A percentile compares a stretch with the other conserved stretches of the same genome.
phyloP scores from a whole-genome alignment of 2,329 filamentous ascomycete genomes.

The Fusarium poae region DNA sequence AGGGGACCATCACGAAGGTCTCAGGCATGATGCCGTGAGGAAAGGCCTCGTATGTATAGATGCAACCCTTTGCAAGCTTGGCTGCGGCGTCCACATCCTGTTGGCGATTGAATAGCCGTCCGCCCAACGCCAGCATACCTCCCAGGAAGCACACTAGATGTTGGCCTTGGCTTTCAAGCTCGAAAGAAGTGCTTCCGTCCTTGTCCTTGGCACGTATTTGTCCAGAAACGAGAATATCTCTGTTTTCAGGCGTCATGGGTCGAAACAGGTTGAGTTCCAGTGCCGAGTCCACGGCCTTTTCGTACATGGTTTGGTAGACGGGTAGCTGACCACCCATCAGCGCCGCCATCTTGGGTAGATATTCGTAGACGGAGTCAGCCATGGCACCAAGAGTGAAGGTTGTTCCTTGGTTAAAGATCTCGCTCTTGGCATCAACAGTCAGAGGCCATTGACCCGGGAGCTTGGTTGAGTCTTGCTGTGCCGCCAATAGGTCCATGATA shows the following conservation, averaged over 20 bases:
- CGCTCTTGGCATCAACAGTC: slow-evolving; percentile 42
- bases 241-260: slow-evolving; percentile 68
- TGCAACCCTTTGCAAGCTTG: slow-evolving; percentile 64
- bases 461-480: slow-evolving; percentile 73
- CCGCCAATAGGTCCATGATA: slow-evolving; percentile 75
- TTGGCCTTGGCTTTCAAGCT: slow-evolving; percentile 55
- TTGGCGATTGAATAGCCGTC: slow-evolving; percentile 57
- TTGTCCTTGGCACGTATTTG: slow-evolving; percentile 48
- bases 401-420: slow-evolving; percentile 42
- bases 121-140: slow-evolving; percentile 64
- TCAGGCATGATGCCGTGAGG: slow-evolving; percentile 67
- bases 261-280: slow-evolving; percentile 71
- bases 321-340: slow-evolving; percentile 69
- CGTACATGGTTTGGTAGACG: slow-evolving; percentile 69
- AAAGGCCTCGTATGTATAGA: slow-evolving; percentile 64
- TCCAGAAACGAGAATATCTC: slow-evolving; percentile 68
- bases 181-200: slow-evolving; percentile 51
- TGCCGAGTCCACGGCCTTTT: slow-evolving; percentile 66
- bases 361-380: slow-evolving; percentile 77
- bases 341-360: slow-evolving; percentile 88
- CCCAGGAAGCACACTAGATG: slow-evolving; percentile 66
- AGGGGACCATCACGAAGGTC: slow-evolving; percentile 59
- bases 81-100: slow-evolving; percentile 59
- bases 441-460: slow-evolving; percentile 80
- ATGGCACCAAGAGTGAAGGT: slow-evolving; percentile 65